Evolutionary conservation across 495 filamentous ascomycete genomes (phyloP).

Genomic region (Alectoria sarmentosa): DNA sequence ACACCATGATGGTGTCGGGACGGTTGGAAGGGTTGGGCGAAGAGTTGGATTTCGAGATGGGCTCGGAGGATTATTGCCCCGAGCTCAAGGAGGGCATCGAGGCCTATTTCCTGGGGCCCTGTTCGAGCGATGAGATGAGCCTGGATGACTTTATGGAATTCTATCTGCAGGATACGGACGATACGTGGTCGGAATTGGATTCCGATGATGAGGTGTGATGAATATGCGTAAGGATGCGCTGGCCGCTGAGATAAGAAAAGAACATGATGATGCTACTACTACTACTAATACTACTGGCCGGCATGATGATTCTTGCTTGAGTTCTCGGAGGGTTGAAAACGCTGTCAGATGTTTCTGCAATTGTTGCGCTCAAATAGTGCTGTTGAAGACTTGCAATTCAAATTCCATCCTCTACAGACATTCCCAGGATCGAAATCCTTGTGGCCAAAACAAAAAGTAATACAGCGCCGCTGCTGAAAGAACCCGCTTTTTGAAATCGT

Average conservation of each 20-base stretch:
- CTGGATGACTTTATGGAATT: not conserved
- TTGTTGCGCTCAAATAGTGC: not conserved
- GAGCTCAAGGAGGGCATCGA: slow-evolving; percentile 1
- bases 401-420: not conserved
- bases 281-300: not conserved
- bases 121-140: slow-evolving; percentile 17
- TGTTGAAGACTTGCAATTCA: not conserved
- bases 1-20: not conserved
- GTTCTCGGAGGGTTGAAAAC: not conserved
- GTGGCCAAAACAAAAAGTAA: too few species aligned
- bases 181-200: not conserved
- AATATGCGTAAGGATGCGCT: not conserved
- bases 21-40: not conserved
- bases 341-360: too few species aligned
- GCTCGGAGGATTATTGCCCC: not conserved
- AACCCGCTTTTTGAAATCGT: too few species aligned
- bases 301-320: not conserved
- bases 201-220: not conserved
- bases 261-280: not conserved
- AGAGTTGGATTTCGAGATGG: not conserved
- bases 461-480: too few species aligned
- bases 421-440: not conserved
- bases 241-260: not conserved
- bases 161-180: not conserved
- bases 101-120: not conserved